These are phyloP conservation scores for Gossypium turneri DNA, from an alignment of 345 rosid species.

Conservation along the genomic window DNA sequence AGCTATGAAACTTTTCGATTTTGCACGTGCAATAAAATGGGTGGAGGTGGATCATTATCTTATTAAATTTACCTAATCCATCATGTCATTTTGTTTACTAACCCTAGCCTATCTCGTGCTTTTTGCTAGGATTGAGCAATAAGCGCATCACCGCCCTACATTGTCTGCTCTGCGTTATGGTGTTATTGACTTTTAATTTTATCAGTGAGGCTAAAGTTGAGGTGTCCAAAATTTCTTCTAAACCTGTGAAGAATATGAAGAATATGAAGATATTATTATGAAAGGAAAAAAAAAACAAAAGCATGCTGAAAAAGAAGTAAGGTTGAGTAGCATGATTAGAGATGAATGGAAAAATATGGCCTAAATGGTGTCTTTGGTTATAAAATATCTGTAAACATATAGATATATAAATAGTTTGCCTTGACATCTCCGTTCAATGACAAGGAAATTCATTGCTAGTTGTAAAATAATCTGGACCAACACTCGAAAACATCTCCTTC, in stretches of 20 bases:
- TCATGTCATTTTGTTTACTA: slow-evolving; percentile 29
- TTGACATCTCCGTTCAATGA: not conserved
- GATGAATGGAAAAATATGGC: not conserved
- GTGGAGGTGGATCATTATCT: slow-evolving; percentile 7
- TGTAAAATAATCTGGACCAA: not conserved
- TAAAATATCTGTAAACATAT: not conserved
- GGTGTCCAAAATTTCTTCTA: too few relatives aligned
- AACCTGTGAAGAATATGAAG: too few relatives aligned
- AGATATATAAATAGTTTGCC: not conserved
- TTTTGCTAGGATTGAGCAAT: not conserved
- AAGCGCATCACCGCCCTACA: not conserved
- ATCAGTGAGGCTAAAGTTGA: too few relatives aligned
- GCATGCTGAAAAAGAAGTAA: not conserved
- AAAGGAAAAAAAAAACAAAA: not conserved
- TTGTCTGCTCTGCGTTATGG: not conserved
- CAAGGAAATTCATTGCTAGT: not conserved
- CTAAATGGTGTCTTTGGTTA: not conserved
- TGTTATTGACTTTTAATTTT: not conserved
- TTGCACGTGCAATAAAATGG: not conserved
- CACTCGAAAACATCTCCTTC: not conserved
- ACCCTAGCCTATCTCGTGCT: slow-evolving; percentile 3
- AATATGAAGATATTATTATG: not conserved
- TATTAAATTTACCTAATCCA: slow-evolving; percentile 24
- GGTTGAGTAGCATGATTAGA: not conserved
- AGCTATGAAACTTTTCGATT: not conserved